phyloP scores from a whole-genome alignment of 2,329 filamentous ascomycete species.

The Exophiala oligosperma region DNA sequence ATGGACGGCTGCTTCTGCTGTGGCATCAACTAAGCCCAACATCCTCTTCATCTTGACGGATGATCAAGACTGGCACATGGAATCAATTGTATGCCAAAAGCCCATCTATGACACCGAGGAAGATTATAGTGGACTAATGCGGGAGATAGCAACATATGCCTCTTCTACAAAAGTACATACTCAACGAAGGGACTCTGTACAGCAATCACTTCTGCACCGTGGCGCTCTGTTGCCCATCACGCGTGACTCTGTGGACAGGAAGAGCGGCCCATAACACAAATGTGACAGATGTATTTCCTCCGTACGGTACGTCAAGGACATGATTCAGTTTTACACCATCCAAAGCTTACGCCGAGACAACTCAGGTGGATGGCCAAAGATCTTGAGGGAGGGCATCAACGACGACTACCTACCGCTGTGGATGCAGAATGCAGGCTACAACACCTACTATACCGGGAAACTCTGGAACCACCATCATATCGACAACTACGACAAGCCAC shows the following conservation, averaged over 20 bases:
- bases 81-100: slow-evolving; percentile 46
- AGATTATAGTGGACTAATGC: too few species aligned
- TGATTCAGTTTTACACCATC: neutral
- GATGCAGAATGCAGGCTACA: slow-evolving; percentile 53
- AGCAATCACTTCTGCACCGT: slow-evolving; percentile 66
- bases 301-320: slow-evolving; percentile 20
- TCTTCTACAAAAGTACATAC: slow-evolving; percentile 55
- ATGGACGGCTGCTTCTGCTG: too few species aligned
- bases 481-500: slow-evolving; percentile 48
- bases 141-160: slow-evolving; percentile 55
- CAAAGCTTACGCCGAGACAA: neutral
- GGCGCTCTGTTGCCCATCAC: slow-evolving; percentile 66
- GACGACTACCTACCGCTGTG: slow-evolving; percentile 53
- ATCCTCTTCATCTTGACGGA: slow-evolving; percentile 69
- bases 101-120: too few species aligned
- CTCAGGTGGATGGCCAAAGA: slow-evolving; percentile 50
- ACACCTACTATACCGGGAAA: slow-evolving; percentile 58
- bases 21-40: slow-evolving; percentile 43
- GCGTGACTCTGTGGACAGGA: slow-evolving; percentile 66
- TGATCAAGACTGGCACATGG: slow-evolving; percentile 64
- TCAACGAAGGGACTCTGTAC: slow-evolving; percentile 60
- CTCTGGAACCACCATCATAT: slow-evolving; percentile 54
- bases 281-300: slow-evolving; percentile 59
- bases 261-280: slow-evolving; percentile 70
- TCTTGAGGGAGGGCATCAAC: slow-evolving; percentile 52